Evolutionary conservation across 2,329 filamentous ascomycete species (phyloP).

Genomic region (Claviceps africana): DNA sequence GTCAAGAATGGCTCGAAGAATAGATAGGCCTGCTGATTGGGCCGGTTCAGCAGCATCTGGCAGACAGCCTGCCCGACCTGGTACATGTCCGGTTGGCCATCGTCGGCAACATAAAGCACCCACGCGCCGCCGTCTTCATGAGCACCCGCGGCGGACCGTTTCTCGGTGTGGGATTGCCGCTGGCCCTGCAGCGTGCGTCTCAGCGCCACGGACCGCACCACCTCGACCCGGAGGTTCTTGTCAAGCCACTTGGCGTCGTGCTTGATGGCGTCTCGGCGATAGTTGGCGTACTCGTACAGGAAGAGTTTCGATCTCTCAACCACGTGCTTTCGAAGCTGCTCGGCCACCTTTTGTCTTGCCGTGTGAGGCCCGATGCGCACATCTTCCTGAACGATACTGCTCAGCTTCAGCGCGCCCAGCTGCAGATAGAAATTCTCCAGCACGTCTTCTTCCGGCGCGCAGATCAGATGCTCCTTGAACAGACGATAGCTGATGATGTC

Average conservation of each 20-base stretch:
- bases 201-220: constrained; percentile 65
- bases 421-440: constrained; percentile 75
- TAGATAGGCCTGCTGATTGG: constrained; percentile 77
- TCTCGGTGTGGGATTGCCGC: constrained; percentile 56
- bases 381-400: constrained; percentile 64
- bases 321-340: constrained; percentile 63
- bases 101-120: constrained; percentile 62
- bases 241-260: constrained; percentile 87
- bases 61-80: constrained; percentile 84
- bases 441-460: constrained; percentile 76
- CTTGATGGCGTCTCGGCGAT: constrained; percentile 62
- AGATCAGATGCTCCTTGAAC: constrained; percentile 74
- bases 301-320: constrained; percentile 83
- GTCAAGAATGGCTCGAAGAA: constrained; percentile 86
- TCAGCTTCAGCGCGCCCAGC: constrained; percentile 66
- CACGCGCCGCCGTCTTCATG: constrained; percentile 39
- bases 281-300: constrained; percentile 59
- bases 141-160: constrained; percentile 56
- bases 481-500: constrained; percentile 80
- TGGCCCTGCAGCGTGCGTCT: constrained; percentile 62
- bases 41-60: constrained; percentile 62
- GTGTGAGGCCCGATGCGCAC: constrained; percentile 54
- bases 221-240: constrained; percentile 63
- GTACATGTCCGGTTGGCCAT: constrained; percentile 63
- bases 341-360: constrained; percentile 53